Evolutionary conservation across 192 early-diverging fungal species (phyloP).

Genomic region (Coemansia sp.): DNA sequence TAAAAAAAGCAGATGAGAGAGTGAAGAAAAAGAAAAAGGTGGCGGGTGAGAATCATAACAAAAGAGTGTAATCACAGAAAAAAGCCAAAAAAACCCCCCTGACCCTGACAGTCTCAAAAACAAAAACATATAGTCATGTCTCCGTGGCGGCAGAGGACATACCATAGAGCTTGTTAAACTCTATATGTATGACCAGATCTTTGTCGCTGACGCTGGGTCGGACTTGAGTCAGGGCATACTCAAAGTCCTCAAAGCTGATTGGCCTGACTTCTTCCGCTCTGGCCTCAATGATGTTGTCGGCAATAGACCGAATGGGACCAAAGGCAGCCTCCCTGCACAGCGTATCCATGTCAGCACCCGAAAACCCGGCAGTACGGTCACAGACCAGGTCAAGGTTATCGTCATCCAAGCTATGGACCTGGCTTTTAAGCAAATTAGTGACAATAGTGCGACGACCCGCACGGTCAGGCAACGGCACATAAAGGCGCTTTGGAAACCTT

Average conservation of each 20-base stretch:
- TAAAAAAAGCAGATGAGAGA: neutral
- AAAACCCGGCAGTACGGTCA: conserved; percentile 73
- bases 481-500: conserved; percentile 72
- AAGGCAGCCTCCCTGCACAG: conserved; percentile 75
- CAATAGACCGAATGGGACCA: conserved; percentile 78
- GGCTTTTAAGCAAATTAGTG: conserved; percentile 62
- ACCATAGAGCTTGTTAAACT: conserved; percentile 80
- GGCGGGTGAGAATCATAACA: conserved; percentile 14
- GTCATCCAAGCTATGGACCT: conserved; percentile 62
- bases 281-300: conserved; percentile 57
- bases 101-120: too few species aligned
- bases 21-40: neutral
- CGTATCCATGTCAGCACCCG: conserved; percentile 89
- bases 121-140: too few species aligned
- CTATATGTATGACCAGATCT: conserved; percentile 75
- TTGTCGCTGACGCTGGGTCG: conserved; percentile 82
- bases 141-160: conserved; percentile 40
- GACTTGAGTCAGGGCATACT: conserved; percentile 80
- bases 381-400: conserved; percentile 69
- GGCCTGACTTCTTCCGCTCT: conserved; percentile 73
- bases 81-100: too few species aligned
- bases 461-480: conserved; percentile 85
- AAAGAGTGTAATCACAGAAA: conserved; percentile 1
- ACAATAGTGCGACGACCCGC: conserved; percentile 71
- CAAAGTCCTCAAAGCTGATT: conserved; percentile 75